A percentile compares a stretch with the other conserved stretches of the same genome.
These are phyloP conservation scores for Garcia nutans DNA, from an alignment of 345 rosid species.

Conservation along the genomic window DNA sequence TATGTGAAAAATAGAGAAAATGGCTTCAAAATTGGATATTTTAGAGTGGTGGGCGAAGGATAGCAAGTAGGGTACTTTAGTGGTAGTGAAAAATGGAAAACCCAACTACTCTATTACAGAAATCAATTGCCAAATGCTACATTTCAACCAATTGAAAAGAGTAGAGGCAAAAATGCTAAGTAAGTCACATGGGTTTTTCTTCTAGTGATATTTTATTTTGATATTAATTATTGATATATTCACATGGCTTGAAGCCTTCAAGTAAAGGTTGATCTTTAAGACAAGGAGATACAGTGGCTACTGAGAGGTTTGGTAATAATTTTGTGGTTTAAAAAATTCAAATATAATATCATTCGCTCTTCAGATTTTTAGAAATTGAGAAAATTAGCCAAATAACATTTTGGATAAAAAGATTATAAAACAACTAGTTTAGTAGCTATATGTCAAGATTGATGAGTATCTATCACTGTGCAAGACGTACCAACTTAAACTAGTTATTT, in stretches of 20 bases:
- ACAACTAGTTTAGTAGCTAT: too few species aligned
- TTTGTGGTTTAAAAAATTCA: too few species aligned
- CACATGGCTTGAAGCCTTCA: conserved; percentile 67
- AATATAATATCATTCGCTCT: too few species aligned
- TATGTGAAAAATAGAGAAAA: conserved; percentile 18
- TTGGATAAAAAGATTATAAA: too few species aligned
- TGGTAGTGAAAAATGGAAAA: conserved; percentile 84
- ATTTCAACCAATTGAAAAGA: conserved; percentile 74
- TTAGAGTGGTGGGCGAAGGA: conserved; percentile 68
- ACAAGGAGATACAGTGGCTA: conserved; percentile 53
- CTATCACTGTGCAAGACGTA: too few species aligned
- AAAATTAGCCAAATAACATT: too few species aligned
- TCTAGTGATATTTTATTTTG: conserved; percentile 69
- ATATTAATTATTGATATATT: conserved; percentile 7
- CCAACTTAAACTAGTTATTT: too few species aligned
- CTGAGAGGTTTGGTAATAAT: conserved; percentile 51
- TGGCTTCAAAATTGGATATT: conserved; percentile 72
- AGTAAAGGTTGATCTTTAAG: conserved; percentile 60
- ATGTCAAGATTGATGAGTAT: too few species aligned
- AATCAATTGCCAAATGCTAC: conserved; percentile 87
- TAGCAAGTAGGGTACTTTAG: conserved; percentile 66
- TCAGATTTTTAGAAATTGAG: too few species aligned
- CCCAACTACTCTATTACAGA: conserved; percentile 79
- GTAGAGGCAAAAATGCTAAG: conserved; percentile 81
- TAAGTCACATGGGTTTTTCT: conserved; percentile 92